Evolutionary conservation across 176 grass and related monocot genomes (phyloP), one percentile per base, ranked within the genome.

Genomic region (Bothriochloa decipiens): DNA sequence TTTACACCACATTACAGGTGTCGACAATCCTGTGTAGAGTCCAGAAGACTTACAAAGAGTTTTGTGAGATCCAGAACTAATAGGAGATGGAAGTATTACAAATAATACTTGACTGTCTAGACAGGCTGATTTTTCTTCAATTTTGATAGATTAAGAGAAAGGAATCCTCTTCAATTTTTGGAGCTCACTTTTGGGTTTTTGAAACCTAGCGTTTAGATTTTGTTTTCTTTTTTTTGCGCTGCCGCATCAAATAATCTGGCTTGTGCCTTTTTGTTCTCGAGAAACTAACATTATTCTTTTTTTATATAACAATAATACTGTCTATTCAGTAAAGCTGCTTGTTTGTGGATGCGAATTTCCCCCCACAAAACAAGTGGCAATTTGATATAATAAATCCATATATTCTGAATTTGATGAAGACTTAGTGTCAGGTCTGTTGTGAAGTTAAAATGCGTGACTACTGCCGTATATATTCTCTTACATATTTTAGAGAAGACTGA

Each of bases 101-200:
- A 70, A 79, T 76, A 83, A 76, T 80, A 90, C 63, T 65, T 64
- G 79, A 63, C 41, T 36, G 81, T 63, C 11, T 83, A 83, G 85
- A 79, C 80, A 79, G 81, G 72, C 75, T 84, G 75, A 70, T 84
- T 83, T 80, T 83, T 75, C 69, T 84, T 84, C 81, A 84, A 83
- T 91, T 91, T 91, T 87, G 85, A 84, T 87, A 91, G 89, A 80
- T 55, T 87, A 83, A 84, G 50, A 70, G 61, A 78, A 46, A 50
- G 79, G 49, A 63, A 32, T 62, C 67, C 40, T 75, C 69, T 46
- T 83, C 6, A 4, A 58, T 14, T 69, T 83, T 83, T 80, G 36
- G 14, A 40, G 74, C 49, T 63, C 74, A 83, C 33, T 87, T 87
- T 80, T 90, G 84, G 80, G 43, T 16, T 50, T 74, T 35, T 50